Conservation (phyloP, 257 asterid species). For the Gynochthodes officinalis region DNA sequence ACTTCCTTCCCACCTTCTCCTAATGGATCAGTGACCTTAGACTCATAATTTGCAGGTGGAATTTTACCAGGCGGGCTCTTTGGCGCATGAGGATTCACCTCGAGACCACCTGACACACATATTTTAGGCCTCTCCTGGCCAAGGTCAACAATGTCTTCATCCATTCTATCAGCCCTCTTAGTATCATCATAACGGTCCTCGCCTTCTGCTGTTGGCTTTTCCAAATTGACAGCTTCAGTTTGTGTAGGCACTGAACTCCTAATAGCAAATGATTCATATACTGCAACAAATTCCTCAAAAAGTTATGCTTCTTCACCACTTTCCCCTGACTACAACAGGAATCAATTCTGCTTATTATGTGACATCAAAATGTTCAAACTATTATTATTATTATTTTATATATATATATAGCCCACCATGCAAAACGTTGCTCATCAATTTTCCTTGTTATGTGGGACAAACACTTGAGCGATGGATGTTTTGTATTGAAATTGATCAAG, state of each 20-base stretch:
- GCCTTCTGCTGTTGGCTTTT: slow-evolving; percentile 26
- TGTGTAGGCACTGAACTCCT: slow-evolving; percentile 35
- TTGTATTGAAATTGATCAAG: background rate
- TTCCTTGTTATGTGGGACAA: too few species aligned
- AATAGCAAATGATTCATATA: slow-evolving; percentile 30
- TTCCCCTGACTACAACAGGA: too few species aligned
- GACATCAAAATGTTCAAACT: background rate
- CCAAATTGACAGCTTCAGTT: slow-evolving; percentile 29
- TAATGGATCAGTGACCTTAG: slow-evolving; percentile 59
- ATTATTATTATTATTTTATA: too few species aligned
- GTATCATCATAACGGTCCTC: slow-evolving; percentile 29
- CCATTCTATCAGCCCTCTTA: slow-evolving; percentile 7
- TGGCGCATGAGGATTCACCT: slow-evolving; percentile 44
- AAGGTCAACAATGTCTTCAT: background rate
- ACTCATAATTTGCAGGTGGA: slow-evolving; percentile 41
- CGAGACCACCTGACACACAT: slow-evolving; percentile 11
- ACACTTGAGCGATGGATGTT: background rate
- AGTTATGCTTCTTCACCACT: background rate
- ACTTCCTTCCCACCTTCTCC: slow-evolving; percentile 49
- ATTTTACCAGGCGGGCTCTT: background rate
- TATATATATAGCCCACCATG: background rate
- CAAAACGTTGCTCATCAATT: background rate
- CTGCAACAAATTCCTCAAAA: slow-evolving; percentile 7
- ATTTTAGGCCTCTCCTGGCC: background rate
- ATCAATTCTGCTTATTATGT: background rate